A percentile compares a stretch with the other conserved stretches of the same genome.
Conservation (phyloP, 2,329 filamentous ascomycete genomes). For the Colletotrichum sp. region DNA sequence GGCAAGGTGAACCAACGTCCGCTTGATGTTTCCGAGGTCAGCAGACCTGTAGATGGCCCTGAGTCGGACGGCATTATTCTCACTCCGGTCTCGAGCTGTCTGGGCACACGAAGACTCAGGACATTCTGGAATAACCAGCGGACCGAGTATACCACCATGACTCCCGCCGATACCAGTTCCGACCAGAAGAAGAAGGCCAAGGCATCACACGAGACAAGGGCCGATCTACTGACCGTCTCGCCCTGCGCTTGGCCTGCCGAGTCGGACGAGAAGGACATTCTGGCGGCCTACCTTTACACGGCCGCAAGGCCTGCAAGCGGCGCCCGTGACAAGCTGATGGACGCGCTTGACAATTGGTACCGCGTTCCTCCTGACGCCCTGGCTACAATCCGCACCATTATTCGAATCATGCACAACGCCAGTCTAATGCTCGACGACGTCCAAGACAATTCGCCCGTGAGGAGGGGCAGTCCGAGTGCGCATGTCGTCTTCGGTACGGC, state of each 20-base stretch:
- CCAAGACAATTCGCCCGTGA: constrained; percentile 36
- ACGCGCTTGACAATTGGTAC: constrained; percentile 1
- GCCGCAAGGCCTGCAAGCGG: not conserved
- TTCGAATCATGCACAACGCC: constrained; percentile 1
- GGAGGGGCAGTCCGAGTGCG: constrained; percentile 36
- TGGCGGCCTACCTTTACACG: constrained; percentile 3
- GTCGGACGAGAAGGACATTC: constrained; percentile 1
- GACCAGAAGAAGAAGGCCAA: not conserved
- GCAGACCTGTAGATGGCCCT: not conserved
- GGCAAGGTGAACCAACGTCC: not conserved
- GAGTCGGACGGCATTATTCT: not conserved
- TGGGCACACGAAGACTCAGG: not conserved
- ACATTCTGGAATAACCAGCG: not conserved
- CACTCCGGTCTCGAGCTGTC: not conserved
- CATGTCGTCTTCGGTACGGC: constrained; percentile 39
- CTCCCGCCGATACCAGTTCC: not conserved
- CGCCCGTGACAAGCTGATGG: constrained; percentile 1
- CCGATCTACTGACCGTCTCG: not conserved
- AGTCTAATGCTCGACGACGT: constrained; percentile 38
- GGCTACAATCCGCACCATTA: not conserved
- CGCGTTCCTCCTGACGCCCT: not conserved
- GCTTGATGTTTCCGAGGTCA: not conserved
- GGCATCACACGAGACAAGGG: not conserved
- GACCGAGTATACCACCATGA: constrained; percentile 2
- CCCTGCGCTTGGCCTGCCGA: constrained; percentile 1